These are phyloP conservation scores for Pseudocercospora cruenta DNA, from an alignment of 2,329 filamentous ascomycete genomes.

Conservation along the genomic window DNA sequence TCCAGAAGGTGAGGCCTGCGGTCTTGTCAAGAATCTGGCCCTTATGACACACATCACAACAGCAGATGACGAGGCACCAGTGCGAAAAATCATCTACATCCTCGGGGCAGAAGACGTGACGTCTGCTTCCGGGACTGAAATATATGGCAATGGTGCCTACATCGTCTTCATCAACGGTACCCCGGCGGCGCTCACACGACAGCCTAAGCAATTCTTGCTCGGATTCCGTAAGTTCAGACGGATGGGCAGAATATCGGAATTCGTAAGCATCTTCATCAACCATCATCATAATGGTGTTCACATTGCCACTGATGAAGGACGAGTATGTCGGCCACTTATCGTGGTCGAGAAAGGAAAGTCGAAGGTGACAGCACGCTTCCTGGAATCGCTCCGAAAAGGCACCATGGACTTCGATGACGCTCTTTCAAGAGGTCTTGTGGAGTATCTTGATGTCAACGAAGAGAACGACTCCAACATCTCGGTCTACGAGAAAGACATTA, in stretches of 20 bases:
- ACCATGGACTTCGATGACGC: constrained; percentile 94
- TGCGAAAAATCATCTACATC: constrained; percentile 82
- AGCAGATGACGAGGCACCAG: constrained; percentile 88
- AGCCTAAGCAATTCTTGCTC: constrained; percentile 83
- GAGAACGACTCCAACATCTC: constrained; percentile 96
- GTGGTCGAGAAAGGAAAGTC: constrained; percentile 87
- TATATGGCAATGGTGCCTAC: constrained; percentile 82
- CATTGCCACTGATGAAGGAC: constrained; percentile 90
- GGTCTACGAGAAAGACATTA: constrained; percentile 83
- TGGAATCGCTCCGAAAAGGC: constrained; percentile 80
- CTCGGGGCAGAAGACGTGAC: constrained; percentile 83
- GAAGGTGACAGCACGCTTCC: constrained; percentile 75
- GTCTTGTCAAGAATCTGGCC: constrained; percentile 95
- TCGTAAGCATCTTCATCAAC: constrained; percentile 61
- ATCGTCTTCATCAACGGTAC: constrained; percentile 96
- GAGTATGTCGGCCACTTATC: constrained; percentile 94
- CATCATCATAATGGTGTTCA: constrained; percentile 29
- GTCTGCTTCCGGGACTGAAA: constrained; percentile 79
- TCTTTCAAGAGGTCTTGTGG: constrained; percentile 82
- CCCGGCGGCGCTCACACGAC: constrained; percentile 81
- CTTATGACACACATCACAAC: constrained; percentile 99
- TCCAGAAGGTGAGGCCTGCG: constrained; percentile 96
- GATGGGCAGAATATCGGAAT: constrained; percentile 90
- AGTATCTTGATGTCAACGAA: constrained; percentile 97
- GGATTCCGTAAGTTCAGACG: constrained; percentile 85